Evolutionary conservation across 371 early-diverging fungal genomes (phyloP).

Genomic region (Syncephalastrum racemosum): DNA sequence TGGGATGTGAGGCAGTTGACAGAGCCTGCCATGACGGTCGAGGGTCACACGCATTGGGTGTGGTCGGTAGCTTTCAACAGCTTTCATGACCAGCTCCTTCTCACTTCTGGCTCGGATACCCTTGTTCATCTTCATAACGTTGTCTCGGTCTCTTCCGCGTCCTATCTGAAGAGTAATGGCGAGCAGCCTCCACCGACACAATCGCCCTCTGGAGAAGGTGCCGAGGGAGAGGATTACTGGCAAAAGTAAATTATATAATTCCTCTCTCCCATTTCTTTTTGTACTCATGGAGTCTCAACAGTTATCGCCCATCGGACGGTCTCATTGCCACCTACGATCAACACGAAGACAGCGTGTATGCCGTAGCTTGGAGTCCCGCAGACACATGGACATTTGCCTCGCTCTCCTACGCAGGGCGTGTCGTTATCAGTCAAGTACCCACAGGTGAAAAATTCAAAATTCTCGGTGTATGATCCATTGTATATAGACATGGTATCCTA

Average conservation of each 20-base stretch:
- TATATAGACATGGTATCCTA: constrained; percentile 4
- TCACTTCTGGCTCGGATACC: constrained; percentile 84
- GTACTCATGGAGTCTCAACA: constrained; percentile 3
- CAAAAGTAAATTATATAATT: constrained; percentile 1
- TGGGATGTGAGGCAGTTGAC: constrained; percentile 78
- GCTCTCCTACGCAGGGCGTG: constrained; percentile 88
- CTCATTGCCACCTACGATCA: constrained; percentile 82
- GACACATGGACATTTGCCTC: constrained; percentile 97
- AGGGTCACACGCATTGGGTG: constrained; percentile 88
- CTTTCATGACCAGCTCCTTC: constrained; percentile 87
- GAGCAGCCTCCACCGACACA: constrained; percentile 7
- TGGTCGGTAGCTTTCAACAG: constrained; percentile 83
- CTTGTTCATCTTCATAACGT: constrained; percentile 82
- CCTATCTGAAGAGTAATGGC: constrained; percentile 41
- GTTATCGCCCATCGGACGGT: constrained; percentile 72
- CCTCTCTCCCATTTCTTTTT: constrained; percentile 5
- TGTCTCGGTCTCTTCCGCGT: constrained; percentile 80
- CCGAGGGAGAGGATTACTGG: constrained; percentile 3
- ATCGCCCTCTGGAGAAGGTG: constrained; percentile 22
- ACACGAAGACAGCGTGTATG: constrained; percentile 92
- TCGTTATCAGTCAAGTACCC: constrained; percentile 88
- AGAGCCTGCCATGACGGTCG: constrained; percentile 57
- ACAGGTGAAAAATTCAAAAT: constrained; percentile 88
- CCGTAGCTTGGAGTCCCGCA: constrained; percentile 83
- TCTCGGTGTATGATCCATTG: constrained; percentile 46